Evolutionary conservation across 768 basidiomycete genomes (phyloP).

Genomic region (Auricularia heimuer): DNA sequence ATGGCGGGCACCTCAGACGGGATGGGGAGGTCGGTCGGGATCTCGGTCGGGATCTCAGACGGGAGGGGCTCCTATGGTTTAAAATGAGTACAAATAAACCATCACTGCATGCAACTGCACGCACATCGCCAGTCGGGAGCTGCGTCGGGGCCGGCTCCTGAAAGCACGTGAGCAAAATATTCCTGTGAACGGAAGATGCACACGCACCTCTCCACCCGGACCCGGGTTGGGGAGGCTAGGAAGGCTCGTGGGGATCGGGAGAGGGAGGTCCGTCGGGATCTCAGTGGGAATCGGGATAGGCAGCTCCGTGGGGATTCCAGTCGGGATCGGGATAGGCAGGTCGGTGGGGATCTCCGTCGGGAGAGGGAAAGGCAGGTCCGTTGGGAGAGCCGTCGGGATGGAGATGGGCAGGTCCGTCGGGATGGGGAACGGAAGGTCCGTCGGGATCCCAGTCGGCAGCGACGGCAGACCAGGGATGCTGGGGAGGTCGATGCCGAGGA

Average conservation of each 20-base stretch:
- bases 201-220: too few relatives aligned
- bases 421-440: not conserved
- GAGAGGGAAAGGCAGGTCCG: not conserved
- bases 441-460: not conserved
- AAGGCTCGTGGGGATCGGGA: not conserved
- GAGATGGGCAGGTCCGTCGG: not conserved
- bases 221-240: not conserved
- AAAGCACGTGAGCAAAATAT: too few relatives aligned
- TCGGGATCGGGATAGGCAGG: not conserved
- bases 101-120: too few relatives aligned
- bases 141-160: too few relatives aligned
- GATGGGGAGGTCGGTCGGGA: conserved; percentile 1
- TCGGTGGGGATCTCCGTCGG: not conserved
- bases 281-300: not conserved
- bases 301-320: not conserved
- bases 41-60: not conserved
- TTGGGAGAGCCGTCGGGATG: conserved; percentile 1
- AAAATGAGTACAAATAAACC: not conserved
- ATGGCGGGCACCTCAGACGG: not conserved
- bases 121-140: too few relatives aligned
- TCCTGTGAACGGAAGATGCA: too few relatives aligned
- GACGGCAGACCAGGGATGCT: not conserved
- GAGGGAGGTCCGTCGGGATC: not conserved
- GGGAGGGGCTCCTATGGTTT: not conserved
- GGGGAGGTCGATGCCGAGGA: not conserved